Conservation (phyloP, 1,284 basidiomycete species). For the Ganoderma sinense region DNA sequence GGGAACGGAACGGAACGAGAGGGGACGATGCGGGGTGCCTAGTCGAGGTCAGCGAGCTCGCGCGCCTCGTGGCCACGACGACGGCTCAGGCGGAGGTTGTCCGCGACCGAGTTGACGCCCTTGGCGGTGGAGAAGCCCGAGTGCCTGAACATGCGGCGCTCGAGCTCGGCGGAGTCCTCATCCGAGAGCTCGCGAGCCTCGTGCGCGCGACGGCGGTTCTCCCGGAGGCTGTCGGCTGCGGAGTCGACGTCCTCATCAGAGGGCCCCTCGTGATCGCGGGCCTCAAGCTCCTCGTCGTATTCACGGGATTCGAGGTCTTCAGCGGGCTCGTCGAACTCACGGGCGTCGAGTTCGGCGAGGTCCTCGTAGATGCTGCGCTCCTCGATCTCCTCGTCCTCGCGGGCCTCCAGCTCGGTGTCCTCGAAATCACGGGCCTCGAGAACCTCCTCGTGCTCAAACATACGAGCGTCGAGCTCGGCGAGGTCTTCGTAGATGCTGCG, state of each 20-base stretch:
- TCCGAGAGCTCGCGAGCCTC: neutral
- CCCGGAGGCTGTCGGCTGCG: neutral
- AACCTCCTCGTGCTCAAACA: neutral
- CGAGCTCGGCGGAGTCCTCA: neutral
- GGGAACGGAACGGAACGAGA: neutral
- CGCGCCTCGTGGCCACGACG: neutral
- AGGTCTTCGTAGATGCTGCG: neutral
- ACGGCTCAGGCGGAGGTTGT: neutral
- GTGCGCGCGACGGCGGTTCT: neutral
- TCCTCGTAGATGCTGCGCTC: no score
- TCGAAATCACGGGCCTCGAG: neutral
- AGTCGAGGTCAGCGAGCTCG: neutral
- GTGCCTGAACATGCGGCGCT: neutral
- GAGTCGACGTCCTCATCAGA: neutral
- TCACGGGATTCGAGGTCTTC: neutral
- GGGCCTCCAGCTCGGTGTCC: no score
- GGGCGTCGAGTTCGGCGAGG: neutral
- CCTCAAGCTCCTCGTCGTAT: neutral
- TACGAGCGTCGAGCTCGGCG: neutral
- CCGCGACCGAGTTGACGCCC: neutral
- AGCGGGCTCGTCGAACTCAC: neutral
- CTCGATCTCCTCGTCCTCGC: no score
- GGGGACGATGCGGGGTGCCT: neutral
- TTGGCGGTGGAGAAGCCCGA: neutral
- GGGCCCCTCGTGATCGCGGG: neutral